phyloP scores from a whole-genome alignment of 768 basidiomycete species.

The Hypholoma fasciculare region DNA sequence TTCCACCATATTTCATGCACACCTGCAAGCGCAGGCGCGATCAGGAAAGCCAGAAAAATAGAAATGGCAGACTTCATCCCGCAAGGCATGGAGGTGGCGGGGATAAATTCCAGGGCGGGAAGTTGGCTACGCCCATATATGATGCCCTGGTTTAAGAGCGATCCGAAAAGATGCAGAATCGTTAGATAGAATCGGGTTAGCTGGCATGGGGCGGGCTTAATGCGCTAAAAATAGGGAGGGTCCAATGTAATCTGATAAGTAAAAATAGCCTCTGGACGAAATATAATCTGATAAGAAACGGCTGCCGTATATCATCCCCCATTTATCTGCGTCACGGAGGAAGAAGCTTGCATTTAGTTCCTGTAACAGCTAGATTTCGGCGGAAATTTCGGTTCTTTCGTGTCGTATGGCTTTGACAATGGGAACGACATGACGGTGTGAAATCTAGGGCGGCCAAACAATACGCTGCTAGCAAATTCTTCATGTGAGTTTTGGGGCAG shows the following conservation, averaged over 20 bases:
- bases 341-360: neutral
- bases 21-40: slow-evolving; percentile 53
- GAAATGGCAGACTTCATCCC: slow-evolving; percentile 17
- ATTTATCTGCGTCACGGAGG: neutral
- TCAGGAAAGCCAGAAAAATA: slow-evolving; percentile 29
- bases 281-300: neutral
- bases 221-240: neutral
- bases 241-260: neutral
- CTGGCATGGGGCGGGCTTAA: neutral
- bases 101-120: neutral
- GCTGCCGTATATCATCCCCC: neutral
- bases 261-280: neutral
- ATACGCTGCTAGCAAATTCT: no score
- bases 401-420: no score
- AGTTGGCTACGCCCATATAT: neutral
- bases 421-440: no score
- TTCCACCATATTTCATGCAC: slow-evolving; percentile 88
- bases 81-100: slow-evolving; percentile 1
- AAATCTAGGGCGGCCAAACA: no score
- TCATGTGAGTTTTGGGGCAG: neutral
- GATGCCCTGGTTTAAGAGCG: neutral
- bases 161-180: neutral
- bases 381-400: neutral
- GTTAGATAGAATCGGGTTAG: neutral
- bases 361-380: neutral